Evolutionary conservation across 2,329 filamentous ascomycete genomes (phyloP).

Genomic region (Cercospora sojina): DNA sequence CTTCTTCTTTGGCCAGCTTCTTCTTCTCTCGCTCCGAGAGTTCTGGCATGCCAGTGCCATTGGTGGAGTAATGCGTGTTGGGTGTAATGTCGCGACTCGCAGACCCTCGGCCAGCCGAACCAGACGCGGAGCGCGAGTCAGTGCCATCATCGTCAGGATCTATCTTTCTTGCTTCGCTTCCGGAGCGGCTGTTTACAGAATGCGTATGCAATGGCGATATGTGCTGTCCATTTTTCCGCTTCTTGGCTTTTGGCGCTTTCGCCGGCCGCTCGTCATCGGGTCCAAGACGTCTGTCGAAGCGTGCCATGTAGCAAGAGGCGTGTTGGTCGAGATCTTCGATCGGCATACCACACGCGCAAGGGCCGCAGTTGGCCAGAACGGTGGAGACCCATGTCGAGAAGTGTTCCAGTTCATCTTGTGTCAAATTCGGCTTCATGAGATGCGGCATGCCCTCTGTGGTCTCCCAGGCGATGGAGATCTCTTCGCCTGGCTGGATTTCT

Average conservation of each 20-base stretch:
- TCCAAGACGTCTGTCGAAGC: conserved; percentile 36
- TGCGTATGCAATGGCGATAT: conserved; percentile 57
- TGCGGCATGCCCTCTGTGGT: conserved; percentile 40
- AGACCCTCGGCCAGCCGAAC: conserved; percentile 56
- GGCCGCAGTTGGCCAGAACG: conserved; percentile 74
- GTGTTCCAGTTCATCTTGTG: conserved; percentile 29
- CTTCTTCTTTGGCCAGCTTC: conserved; percentile 63
- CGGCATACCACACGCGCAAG: conserved; percentile 66
- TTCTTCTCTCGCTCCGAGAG: conserved; percentile 62
- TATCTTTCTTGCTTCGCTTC: conserved; percentile 56
- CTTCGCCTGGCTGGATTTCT: conserved; percentile 69
- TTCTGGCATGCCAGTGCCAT: conserved; percentile 47
- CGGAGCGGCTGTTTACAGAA: conserved; percentile 58
- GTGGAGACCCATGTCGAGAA: conserved; percentile 65
- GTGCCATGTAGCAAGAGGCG: conserved; percentile 5
- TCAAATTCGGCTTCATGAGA: conserved; percentile 22
- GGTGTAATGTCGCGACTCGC: conserved; percentile 63
- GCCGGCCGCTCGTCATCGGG: conserved; percentile 28
- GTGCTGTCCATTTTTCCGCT: conserved; percentile 49
- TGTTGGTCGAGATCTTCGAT: conserved; percentile 3
- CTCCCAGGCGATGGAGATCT: conserved; percentile 65
- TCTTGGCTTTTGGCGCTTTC: conserved; percentile 47
- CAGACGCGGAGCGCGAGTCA: conserved; percentile 58
- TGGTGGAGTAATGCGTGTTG: conserved; percentile 52
- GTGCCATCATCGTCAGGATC: conserved; percentile 56